These are phyloP conservation scores for Auricularia cornea DNA, from an alignment of 768 basidiomycete species.

Conservation along the genomic window DNA sequence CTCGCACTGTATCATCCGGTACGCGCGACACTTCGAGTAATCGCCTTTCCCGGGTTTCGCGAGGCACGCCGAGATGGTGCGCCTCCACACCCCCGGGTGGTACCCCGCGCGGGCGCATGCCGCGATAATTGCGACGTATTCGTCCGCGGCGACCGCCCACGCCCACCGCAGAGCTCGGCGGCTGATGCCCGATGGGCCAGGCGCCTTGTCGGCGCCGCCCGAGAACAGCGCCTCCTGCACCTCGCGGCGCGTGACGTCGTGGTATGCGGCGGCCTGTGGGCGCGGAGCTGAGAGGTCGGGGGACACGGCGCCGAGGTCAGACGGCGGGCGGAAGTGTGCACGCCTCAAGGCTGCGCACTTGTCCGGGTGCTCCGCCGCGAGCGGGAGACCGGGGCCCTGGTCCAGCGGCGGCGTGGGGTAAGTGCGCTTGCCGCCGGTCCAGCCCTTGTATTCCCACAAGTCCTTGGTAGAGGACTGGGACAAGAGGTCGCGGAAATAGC, in stretches of 20 bases:
- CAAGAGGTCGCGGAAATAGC: no score
- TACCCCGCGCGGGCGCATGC: slow-evolving; percentile 3
- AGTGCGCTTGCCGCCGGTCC: neutral
- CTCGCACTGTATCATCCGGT: slow-evolving; percentile 6
- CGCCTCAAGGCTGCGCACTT: no score
- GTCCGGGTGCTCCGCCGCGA: neutral
- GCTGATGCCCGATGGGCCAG: no score
- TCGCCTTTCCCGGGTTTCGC: slow-evolving; percentile 8
- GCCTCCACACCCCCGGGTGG: slow-evolving; percentile 5
- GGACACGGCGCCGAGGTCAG: neutral
- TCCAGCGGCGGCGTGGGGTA: neutral
- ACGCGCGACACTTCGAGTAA: slow-evolving; percentile 8
- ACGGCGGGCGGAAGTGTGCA: neutral
- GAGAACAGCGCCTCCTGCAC: neutral
- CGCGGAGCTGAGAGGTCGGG: neutral
- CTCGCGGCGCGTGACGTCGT: neutral
- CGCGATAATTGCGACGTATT: neutral
- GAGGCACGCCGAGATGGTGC: slow-evolving; percentile 3
- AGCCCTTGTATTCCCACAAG: neutral
- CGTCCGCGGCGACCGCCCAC: slow-evolving; percentile 3
- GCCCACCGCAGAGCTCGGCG: slow-evolving; percentile 4
- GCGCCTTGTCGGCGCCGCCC: slow-evolving; percentile 6
- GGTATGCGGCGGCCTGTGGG: neutral
- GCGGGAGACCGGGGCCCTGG: neutral
- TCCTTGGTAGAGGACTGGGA: no score